These are phyloP conservation scores for Pseudogymnoascus sp. DNA, from an alignment of 2,329 filamentous ascomycete genomes.

Conservation along the genomic window DNA sequence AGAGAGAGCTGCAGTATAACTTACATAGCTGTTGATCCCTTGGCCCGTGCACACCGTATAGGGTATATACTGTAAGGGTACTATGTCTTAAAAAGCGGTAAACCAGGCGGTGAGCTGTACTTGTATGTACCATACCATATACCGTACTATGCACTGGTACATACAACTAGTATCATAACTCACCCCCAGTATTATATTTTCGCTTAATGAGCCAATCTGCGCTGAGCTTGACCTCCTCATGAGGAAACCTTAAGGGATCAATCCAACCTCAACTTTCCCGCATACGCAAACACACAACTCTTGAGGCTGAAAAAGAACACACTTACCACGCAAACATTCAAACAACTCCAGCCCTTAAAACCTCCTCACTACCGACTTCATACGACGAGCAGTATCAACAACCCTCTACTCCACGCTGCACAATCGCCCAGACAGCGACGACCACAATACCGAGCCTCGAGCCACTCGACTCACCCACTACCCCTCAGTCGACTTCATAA, in stretches of 20 bases:
- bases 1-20: not conserved
- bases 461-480: slow-evolving; percentile 5
- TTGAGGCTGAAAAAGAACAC: not conserved
- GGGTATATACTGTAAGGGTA: not conserved
- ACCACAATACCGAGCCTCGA: slow-evolving; percentile 4
- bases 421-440: not conserved
- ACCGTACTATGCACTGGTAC: not conserved
- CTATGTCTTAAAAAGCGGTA: not conserved
- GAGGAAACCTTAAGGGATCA: slow-evolving; percentile 7
- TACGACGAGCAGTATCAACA: slow-evolving; percentile 5
- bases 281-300: slow-evolving; percentile 7
- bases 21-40: not conserved
- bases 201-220: not conserved
- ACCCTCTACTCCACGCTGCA: not conserved
- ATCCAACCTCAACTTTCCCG: slow-evolving; percentile 6
- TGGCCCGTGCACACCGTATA: not conserved
- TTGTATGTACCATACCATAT: not conserved
- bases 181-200: not conserved
- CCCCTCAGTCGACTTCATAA: slow-evolving; percentile 6
- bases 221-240: not conserved
- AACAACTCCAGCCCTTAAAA: not conserved
- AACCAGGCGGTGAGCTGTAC: not conserved
- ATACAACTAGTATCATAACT: too few species aligned
- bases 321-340: slow-evolving; percentile 4
- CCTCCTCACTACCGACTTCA: not conserved